A percentile compares a stretch with the other conserved stretches of the same genome.
Evolutionary conservation across 1,139 yeast species (phyloP).

Genomic region (Meyerozyma guilliermondii): DNA sequence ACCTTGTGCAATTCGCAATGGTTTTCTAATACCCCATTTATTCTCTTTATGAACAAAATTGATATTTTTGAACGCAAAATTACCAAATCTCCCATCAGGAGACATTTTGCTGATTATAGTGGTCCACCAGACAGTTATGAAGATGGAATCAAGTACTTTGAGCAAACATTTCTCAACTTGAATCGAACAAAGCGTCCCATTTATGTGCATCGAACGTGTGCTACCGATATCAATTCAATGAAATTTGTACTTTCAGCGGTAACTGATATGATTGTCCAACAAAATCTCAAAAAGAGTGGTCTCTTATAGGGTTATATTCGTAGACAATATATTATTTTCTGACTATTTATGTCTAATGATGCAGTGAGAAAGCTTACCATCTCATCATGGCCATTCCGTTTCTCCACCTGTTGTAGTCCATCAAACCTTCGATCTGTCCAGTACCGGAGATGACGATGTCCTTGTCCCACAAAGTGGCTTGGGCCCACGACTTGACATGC

Average conservation of each 20-base stretch:
- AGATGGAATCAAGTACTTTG: conserved; percentile 64
- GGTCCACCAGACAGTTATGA: conserved; percentile 62
- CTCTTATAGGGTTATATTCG: conserved; percentile 28
- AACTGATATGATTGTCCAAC: conserved; percentile 84
- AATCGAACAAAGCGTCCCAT: conserved; percentile 70
- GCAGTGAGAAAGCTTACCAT: conserved; percentile 31
- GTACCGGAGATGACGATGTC: conserved; percentile 78
- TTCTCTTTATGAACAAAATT: conserved; percentile 80
- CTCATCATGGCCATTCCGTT: conserved; percentile 86
- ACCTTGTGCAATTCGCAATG: conserved; percentile 80
- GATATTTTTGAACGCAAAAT: conserved; percentile 78
- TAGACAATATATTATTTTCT: conserved; percentile 2
- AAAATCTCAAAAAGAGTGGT: conserved; percentile 79
- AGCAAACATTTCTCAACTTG: conserved; percentile 53
- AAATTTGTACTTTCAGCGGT: conserved; percentile 87
- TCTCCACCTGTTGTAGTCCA: conserved; percentile 82
- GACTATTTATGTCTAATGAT: conserved; percentile 1
- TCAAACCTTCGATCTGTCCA: conserved; percentile 78
- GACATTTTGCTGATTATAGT: conserved; percentile 67
- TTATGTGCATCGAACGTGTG: conserved; percentile 91
- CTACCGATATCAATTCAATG: conserved; percentile 89
- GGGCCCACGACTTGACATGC: conserved; percentile 70
- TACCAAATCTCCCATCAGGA: conserved; percentile 53
- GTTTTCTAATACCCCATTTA: conserved; percentile 84
- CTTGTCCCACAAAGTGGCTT: conserved; percentile 72